phyloP scores from a whole-genome alignment of 2,329 filamentous ascomycete species.

The Lasiodiplodia theobromae region DNA sequence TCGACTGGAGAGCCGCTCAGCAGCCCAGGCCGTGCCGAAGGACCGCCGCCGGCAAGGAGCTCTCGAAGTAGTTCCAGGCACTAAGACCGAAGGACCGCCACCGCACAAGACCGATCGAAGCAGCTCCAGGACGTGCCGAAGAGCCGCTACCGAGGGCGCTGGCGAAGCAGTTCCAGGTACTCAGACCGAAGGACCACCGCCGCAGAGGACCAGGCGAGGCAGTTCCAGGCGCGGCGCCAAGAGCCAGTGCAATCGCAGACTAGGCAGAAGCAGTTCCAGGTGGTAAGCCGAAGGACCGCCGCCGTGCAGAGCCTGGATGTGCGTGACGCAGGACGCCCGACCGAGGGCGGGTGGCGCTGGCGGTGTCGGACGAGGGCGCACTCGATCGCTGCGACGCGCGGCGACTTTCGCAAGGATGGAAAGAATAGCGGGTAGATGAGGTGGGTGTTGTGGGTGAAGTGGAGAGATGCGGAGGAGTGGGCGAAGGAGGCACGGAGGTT shows the following conservation, averaged over 20 bases:
- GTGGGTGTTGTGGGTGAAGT: neutral
- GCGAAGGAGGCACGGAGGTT: neutral
- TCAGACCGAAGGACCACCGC: constrained; percentile 12
- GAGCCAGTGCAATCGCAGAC: neutral
- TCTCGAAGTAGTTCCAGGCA: constrained; percentile 1
- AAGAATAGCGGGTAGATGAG: neutral
- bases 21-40: constrained; percentile 1
- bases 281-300: neutral
- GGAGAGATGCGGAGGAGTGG: neutral
- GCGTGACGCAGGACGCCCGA: neutral
- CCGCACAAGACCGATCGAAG: neutral
- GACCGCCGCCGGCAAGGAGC: constrained; percentile 7
- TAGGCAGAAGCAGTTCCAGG: constrained; percentile 1
- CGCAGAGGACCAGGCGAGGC: neutral
- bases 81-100: neutral
- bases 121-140: constrained; percentile 14
- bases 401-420: neutral
- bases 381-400: neutral
- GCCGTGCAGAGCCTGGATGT: neutral
- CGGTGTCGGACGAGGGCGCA: neutral
- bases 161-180: constrained; percentile 14
- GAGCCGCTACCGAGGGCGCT: neutral
- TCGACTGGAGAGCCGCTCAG: neutral
- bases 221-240: constrained; percentile 9
- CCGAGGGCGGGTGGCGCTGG: neutral